A percentile compares a stretch with the other conserved stretches of the same genome.
Conservation (phyloP, 306 rosid species). For the Mucuna pruriens region DNA sequence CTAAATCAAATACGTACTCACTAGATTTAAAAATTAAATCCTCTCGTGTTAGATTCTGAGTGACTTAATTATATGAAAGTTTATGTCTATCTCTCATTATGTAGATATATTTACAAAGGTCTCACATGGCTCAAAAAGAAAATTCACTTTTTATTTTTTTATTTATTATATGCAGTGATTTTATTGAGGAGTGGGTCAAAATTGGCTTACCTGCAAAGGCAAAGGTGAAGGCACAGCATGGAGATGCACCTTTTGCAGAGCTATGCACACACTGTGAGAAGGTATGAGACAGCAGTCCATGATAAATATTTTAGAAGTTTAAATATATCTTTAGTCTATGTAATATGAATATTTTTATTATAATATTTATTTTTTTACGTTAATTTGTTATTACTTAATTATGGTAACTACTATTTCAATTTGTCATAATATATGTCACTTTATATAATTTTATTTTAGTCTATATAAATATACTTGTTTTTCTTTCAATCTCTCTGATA, state of each 20-base stretch:
- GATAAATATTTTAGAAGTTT: too few species aligned
- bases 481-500: too few species aligned
- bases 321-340: too few species aligned
- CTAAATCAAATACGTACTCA: neutral
- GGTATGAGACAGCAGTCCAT: conserved; percentile 64
- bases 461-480: too few species aligned
- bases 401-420: too few species aligned
- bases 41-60: neutral
- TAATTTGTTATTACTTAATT: too few species aligned
- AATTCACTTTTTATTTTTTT: neutral
- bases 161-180: conserved; percentile 60
- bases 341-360: too few species aligned
- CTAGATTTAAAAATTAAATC: neutral
- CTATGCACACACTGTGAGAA: conserved; percentile 79
- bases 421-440: too few species aligned
- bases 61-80: neutral
- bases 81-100: neutral
- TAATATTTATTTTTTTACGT: too few species aligned
- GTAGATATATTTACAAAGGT: neutral
- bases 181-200: conserved; percentile 92
- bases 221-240: conserved; percentile 60
- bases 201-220: conserved; percentile 76
- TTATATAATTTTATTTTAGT: too few species aligned
- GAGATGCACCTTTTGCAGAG: conserved; percentile 52
- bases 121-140: neutral